A percentile compares a stretch with the other conserved stretches of the same genome.
These are phyloP conservation scores for Oryza brachyantha DNA, from an alignment of 176 grass and related monocot species.

Conservation along the genomic window DNA sequence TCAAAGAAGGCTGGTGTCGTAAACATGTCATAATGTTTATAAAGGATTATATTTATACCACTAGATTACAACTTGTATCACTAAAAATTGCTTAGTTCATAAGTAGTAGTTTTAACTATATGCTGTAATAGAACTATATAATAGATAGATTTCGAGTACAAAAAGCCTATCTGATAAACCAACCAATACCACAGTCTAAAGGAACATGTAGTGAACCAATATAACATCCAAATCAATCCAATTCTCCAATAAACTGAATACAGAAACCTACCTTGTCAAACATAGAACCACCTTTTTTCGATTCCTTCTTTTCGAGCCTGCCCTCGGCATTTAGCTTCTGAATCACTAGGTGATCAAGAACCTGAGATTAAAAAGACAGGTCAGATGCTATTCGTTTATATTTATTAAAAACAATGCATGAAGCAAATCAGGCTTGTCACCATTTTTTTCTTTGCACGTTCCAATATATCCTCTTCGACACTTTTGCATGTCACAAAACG, in stretches of 20 bases:
- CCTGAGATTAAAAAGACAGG: slow-evolving; percentile 39
- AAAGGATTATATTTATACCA: neutral
- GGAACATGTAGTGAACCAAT: neutral
- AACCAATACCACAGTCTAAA: slow-evolving; percentile 6
- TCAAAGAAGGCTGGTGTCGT: neutral
- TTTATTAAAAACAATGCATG: slow-evolving; percentile 5
- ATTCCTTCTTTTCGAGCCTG: slow-evolving; percentile 98
- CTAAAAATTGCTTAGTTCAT: neutral
- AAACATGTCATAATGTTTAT: slow-evolving; percentile 2
- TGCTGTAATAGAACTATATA: neutral
- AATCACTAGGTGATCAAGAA: slow-evolving; percentile 99
- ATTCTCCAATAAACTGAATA: slow-evolving; percentile 7
- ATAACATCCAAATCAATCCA: slow-evolving; percentile 1
- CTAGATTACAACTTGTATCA: slow-evolving; percentile 1
- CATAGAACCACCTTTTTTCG: slow-evolving; percentile 93
- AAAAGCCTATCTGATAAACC: slow-evolving; percentile 8
- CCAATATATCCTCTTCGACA: slow-evolving; percentile 99
- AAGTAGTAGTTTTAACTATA: neutral
- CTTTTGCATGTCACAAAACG: slow-evolving; percentile 98
- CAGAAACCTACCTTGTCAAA: slow-evolving; percentile 80
- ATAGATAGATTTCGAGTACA: slow-evolving; percentile 8
- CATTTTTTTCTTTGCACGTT: slow-evolving; percentile 99
- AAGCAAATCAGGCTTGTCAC: slow-evolving; percentile 21
- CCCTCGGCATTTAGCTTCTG: slow-evolving; percentile 99
- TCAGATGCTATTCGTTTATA: neutral